Evolutionary conservation across 768 basidiomycete species (phyloP), one percentile per base, ranked within the genome.

Genomic region (Termitomyces sp.): DNA sequence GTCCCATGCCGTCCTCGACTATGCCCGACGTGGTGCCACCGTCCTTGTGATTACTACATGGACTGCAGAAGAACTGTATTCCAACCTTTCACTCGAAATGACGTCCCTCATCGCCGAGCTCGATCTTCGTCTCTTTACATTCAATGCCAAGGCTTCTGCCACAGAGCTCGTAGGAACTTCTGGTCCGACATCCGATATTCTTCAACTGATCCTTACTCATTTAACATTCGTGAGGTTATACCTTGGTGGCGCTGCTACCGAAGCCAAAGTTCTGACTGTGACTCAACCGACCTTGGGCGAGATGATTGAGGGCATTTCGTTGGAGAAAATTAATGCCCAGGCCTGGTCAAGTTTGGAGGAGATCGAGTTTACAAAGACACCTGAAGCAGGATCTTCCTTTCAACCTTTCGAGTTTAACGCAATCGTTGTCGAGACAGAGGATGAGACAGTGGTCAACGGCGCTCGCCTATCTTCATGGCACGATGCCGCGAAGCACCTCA

Each of bases 211-310:
- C 60, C 66, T 91, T 36, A 80, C 85, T 44, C 83, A 91, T 64
- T 76, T 95, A 30, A 88, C 90, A 0, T 92, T 98, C 77, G 72
- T 98, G 66, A 80, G 92, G 54, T 77, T 98, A 33, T 98, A 89
- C 72, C 75, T 93, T 42, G 90, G 88, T 30, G 72, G 76, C 51
- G 72, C 75, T n/a, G 86, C 85, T 7, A 79, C 73, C 24, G 80
- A 87, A 66, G 68, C 70, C 1, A 69, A 77, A 6, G 75, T 91
- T 18, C 66, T 79, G 43, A 79, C 80, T 65, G 65, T 89, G 36
- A 83, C 81, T 4, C 74, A 72, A 26, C 71, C 68, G 4, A 65
- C 77, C 2, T 77, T 82, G 52, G 78, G 79, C 24, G 76, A 80
- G 28, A 59, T 64, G 18, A 65, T 88, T 14, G 71, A 75, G 35